Percentiles rank a stretch among this genome's conserved stretches.
Conservation (phyloP, 768 basidiomycete genomes). For the Suillus placidus region DNA sequence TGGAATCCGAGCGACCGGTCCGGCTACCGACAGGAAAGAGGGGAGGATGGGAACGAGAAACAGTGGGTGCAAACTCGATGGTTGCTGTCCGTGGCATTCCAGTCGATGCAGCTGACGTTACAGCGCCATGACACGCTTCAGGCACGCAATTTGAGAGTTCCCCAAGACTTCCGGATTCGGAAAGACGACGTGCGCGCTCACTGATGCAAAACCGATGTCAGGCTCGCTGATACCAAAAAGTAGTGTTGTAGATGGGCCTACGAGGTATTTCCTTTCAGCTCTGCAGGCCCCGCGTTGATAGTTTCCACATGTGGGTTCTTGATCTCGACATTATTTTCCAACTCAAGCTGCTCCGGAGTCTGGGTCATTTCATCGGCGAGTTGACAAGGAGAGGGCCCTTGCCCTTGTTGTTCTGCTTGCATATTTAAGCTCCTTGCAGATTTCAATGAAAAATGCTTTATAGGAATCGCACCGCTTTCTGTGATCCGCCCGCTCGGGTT, state of each 20-base stretch:
- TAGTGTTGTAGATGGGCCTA: background rate
- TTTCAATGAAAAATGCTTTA: slow-evolving; percentile 20
- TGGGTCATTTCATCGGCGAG: background rate
- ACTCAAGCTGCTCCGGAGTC: slow-evolving; percentile 6
- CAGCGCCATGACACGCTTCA: background rate
- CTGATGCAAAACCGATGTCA: background rate
- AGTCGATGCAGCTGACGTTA: background rate
- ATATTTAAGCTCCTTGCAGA: slow-evolving; percentile 10
- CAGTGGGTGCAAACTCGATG: slow-evolving; percentile 52
- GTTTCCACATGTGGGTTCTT: slow-evolving; percentile 5
- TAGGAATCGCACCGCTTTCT: slow-evolving; percentile 40
- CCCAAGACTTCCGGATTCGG: slow-evolving; percentile 38
- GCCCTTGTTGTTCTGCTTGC: background rate
- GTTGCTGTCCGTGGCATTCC: slow-evolving; percentile 47
- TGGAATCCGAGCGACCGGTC: slow-evolving; percentile 12
- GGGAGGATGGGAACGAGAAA: slow-evolving; percentile 30
- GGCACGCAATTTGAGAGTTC: background rate
- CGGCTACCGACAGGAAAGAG: slow-evolving; percentile 31
- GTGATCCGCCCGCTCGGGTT: slow-evolving; percentile 77
- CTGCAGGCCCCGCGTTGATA: background rate
- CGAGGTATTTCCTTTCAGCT: background rate
- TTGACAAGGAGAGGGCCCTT: slow-evolving; percentile 10
- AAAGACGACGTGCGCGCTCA: slow-evolving; percentile 32
- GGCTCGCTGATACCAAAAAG: slow-evolving; percentile 17
- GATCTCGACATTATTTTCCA: background rate